phyloP scores from a whole-genome alignment of 176 grass and related monocot species.

The Triticum timopheevii region DNA sequence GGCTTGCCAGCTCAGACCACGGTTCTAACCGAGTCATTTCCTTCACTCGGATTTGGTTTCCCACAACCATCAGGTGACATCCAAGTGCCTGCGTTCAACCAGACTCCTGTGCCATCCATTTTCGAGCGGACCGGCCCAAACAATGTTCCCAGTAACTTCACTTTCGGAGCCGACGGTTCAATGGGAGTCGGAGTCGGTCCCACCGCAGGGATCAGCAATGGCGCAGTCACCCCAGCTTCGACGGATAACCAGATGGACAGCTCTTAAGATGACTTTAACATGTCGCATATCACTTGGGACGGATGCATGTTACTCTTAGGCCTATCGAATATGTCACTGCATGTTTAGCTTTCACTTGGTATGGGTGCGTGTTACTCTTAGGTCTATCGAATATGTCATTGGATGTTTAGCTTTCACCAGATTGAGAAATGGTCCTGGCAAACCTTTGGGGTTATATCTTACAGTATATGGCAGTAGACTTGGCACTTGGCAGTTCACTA shows the following conservation, averaged over 20 bases:
- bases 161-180: constrained; percentile 52
- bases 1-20: constrained; percentile 9
- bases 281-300: background rate
- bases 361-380: constrained; percentile 1
- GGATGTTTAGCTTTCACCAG: constrained; percentile 26
- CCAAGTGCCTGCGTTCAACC: constrained; percentile 52
- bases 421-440: constrained; percentile 23
- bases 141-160: constrained; percentile 39
- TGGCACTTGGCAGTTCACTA: constrained; percentile 3
- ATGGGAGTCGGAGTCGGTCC: background rate
- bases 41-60: constrained; percentile 63
- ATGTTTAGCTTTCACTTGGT: background rate
- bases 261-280: constrained; percentile 41
- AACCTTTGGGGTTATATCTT: background rate
- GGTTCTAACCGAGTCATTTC: constrained; percentile 53
- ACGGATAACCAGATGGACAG: constrained; percentile 63
- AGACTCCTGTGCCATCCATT: constrained; percentile 49
- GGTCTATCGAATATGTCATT: background rate
- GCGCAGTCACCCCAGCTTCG: background rate
- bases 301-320: constrained; percentile 11
- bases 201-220: background rate
- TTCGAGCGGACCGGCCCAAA: constrained; percentile 45
- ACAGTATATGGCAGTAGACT: background rate
- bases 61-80: constrained; percentile 47
- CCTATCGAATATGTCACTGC: background rate